Evolutionary conservation across 2,329 filamentous ascomycete genomes (phyloP).

Genomic region (Sporothrix phasma): DNA sequence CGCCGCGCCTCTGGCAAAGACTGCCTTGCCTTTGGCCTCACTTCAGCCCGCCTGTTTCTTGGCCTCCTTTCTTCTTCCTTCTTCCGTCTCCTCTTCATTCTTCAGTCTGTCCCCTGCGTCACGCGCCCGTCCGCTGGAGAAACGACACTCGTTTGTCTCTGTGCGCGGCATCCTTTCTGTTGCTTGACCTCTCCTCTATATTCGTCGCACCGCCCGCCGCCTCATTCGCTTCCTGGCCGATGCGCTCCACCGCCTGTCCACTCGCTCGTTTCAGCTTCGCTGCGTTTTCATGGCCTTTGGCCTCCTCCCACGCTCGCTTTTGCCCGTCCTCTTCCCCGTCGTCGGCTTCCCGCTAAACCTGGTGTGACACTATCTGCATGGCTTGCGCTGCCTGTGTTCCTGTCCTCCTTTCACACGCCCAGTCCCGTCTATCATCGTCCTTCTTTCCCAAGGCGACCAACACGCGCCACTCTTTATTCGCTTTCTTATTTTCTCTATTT

Average conservation of each 20-base stretch:
- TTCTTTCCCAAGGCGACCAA: background rate
- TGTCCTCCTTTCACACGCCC: background rate
- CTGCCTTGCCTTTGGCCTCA: background rate
- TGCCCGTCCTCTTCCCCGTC: background rate
- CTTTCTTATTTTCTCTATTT: no score
- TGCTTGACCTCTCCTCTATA: no score
- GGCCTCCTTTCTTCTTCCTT: background rate
- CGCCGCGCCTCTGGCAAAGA: background rate
- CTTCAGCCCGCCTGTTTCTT: background rate
- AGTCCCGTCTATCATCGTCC: background rate
- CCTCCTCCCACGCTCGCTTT: conserved; percentile 6
- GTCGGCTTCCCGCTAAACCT: background rate
- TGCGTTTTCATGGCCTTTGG: conserved; percentile 2
- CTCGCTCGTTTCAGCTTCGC: conserved; percentile 6
- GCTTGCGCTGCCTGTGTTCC: background rate
- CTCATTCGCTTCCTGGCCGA: background rate
- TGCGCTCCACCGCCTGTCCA: conserved; percentile 1
- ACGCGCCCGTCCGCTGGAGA: no score
- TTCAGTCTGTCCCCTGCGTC: background rate
- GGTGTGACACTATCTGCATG: background rate
- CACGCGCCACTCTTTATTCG: background rate
- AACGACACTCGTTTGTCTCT: no score
- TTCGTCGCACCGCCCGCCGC: background rate
- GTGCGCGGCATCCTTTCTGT: no score
- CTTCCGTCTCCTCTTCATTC: background rate